Evolutionary conservation across 1,284 basidiomycete species (phyloP).

Genomic region (Pseudozyma flocculosa): DNA sequence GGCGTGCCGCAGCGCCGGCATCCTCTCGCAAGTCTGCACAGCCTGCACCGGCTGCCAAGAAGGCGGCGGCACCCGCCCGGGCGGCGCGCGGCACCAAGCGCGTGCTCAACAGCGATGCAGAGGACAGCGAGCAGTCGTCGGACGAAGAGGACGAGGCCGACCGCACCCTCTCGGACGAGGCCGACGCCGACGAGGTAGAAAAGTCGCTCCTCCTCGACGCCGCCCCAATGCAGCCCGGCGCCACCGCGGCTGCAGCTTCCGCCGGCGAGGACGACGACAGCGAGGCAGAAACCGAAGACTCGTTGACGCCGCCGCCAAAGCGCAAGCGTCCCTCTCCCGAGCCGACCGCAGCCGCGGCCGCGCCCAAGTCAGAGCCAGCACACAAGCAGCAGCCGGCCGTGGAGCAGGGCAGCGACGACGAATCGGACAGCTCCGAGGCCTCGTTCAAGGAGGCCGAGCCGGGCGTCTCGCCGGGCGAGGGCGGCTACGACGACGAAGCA

Average conservation of each 20-base stretch:
- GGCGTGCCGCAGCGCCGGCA: conserved; percentile 3
- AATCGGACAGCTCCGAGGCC: conserved; percentile 13
- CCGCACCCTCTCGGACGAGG: conserved; percentile 4
- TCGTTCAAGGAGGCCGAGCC: conserved; percentile 19
- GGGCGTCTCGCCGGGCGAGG: conserved; percentile 12
- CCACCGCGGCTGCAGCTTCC: too few relatives aligned
- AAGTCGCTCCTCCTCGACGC: background rate
- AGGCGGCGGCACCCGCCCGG: background rate
- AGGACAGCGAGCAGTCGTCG: conserved; percentile 3
- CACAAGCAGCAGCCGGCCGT: background rate
- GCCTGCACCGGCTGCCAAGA: background rate
- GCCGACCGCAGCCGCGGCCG: conserved; percentile 6
- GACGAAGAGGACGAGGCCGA: conserved; percentile 9
- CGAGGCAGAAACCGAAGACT: conserved; percentile 2
- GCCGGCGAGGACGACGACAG: conserved; percentile 14
- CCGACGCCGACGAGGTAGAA: conserved; percentile 4
- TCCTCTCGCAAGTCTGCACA: conserved; percentile 1
- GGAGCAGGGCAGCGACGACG: background rate
- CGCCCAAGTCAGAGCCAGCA: conserved; percentile 1
- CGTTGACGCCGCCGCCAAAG: conserved; percentile 5
- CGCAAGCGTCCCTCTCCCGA: conserved; percentile 2
- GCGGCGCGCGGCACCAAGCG: conserved; percentile 1
- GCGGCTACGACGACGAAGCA: conserved; percentile 1
- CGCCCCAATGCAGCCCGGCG: background rate
- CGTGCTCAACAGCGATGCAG: conserved; percentile 10